Evolutionary conservation across 1,284 basidiomycete species (phyloP).

Genomic region (Ganoderma lingzhi): DNA sequence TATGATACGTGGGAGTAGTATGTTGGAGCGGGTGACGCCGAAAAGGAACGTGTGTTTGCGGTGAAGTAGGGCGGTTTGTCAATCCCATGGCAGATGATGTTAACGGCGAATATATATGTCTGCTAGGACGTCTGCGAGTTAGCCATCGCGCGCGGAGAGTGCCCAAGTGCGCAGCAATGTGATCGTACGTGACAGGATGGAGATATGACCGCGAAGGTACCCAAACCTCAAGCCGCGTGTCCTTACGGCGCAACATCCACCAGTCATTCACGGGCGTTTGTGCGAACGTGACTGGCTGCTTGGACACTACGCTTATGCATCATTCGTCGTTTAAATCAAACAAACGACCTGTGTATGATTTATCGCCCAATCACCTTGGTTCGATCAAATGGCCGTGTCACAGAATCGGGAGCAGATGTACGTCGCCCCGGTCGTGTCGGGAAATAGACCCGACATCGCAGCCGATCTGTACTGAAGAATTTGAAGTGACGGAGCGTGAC

Average conservation of each 20-base stretch:
- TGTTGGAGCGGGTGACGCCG: too few relatives aligned
- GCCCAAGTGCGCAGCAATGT: not conserved
- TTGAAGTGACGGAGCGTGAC: not conserved
- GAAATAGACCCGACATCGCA: not conserved
- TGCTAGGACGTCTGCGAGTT: not conserved
- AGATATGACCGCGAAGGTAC: not conserved
- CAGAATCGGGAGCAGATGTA: not conserved
- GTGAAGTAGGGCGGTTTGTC: not conserved
- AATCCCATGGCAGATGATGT: not conserved
- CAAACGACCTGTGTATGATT: not conserved
- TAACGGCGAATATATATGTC: not conserved
- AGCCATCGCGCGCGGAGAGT: not conserved
- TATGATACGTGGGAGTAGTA: too few relatives aligned
- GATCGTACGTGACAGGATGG: not conserved
- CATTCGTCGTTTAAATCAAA: not conserved
- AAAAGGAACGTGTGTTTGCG: too few relatives aligned
- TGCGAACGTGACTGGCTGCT: too few relatives aligned
- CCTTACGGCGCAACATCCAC: too few relatives aligned
- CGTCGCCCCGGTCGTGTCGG: not conserved
- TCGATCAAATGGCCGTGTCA: not conserved
- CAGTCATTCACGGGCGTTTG: too few relatives aligned
- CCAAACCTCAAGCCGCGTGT: not conserved
- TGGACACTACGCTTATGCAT: not conserved
- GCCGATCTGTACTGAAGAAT: not conserved
- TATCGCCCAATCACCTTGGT: not conserved